Evolutionary conservation across 495 filamentous ascomycete species (phyloP).

Genomic region (Daldinia childiae): DNA sequence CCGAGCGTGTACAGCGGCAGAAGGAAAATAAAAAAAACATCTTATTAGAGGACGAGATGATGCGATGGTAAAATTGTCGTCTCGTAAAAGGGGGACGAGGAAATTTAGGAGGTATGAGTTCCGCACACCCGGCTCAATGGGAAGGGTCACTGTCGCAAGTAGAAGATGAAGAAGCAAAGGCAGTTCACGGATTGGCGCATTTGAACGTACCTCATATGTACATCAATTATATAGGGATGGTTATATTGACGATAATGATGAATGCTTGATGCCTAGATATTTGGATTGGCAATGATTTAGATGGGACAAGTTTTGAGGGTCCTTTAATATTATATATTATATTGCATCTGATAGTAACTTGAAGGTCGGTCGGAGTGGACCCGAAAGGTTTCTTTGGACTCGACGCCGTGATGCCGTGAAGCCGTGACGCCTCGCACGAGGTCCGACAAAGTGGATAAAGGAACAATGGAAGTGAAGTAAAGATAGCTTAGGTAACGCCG

Average conservation of each 20-base stretch:
- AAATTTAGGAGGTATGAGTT: slow-evolving; percentile 24
- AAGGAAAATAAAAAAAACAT: slow-evolving; percentile 8
- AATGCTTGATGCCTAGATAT: not conserved
- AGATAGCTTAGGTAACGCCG: slow-evolving; percentile 3
- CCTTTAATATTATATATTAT: not conserved
- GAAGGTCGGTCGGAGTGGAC: not conserved
- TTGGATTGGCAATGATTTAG: not conserved
- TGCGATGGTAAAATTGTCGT: slow-evolving; percentile 17
- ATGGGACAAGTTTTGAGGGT: not conserved
- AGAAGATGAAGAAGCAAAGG: slow-evolving; percentile 21
- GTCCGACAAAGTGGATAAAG: slow-evolving; percentile 10
- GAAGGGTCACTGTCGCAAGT: slow-evolving; percentile 28
- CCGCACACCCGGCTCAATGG: slow-evolving; percentile 34
- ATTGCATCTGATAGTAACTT: not conserved
- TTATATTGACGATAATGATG: slow-evolving; percentile 5
- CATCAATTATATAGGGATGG: not conserved
- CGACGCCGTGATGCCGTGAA: not conserved
- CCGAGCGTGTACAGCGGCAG: slow-evolving; percentile 36
- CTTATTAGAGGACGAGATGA: slow-evolving; percentile 19
- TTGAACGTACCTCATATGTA: slow-evolving; percentile 10
- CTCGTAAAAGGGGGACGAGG: slow-evolving; percentile 12
- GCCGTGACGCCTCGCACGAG: slow-evolving; percentile 4
- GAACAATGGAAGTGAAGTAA: not conserved
- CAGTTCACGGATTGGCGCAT: slow-evolving; percentile 23
- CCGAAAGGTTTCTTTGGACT: slow-evolving; percentile 12